phyloP scores from a whole-genome alignment of 805 yeast genomes.

The Yamadazyma ubonensis region DNA sequence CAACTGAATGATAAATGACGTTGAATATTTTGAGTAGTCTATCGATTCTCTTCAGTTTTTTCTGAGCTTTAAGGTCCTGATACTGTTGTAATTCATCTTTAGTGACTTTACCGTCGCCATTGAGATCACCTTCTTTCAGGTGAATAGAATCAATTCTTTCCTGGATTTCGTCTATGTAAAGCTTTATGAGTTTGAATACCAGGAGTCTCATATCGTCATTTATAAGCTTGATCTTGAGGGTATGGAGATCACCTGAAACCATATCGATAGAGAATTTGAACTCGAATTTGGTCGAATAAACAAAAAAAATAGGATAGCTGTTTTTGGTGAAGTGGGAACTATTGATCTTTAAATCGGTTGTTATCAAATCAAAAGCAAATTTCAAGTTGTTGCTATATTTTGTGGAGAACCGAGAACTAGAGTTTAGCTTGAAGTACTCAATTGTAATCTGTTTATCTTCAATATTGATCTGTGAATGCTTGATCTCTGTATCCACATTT shows the following conservation, averaged over 20 bases:
- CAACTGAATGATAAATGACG: constrained; percentile 22
- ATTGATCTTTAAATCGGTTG: constrained; percentile 12
- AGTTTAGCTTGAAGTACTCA: constrained; percentile 22
- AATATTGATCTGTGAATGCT: constrained; percentile 13
- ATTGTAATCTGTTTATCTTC: constrained; percentile 11
- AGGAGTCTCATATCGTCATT: constrained; percentile 23
- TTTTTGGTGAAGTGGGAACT: constrained; percentile 11
- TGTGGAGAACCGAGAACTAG: constrained; percentile 21
- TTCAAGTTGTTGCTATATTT: constrained; percentile 19
- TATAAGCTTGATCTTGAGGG: constrained; percentile 19
- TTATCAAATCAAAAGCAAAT: constrained; percentile 15
- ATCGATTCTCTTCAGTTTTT: constrained; percentile 6
- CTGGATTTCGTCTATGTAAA: constrained; percentile 14
- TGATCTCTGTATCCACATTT: constrained; percentile 22
- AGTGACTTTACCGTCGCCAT: neutral
- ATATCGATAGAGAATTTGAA: constrained; percentile 16
- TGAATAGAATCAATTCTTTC: constrained; percentile 3
- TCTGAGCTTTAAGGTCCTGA: neutral
- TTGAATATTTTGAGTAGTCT: constrained; percentile 17
- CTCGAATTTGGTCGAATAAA: constrained; percentile 16
- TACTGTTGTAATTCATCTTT: constrained; percentile 2
- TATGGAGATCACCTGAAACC: constrained; percentile 24
- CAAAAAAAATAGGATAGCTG: constrained; percentile 11
- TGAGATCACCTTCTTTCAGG: neutral
- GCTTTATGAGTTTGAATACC: constrained; percentile 22